A percentile compares a stretch with the other conserved stretches of the same genome.
These are phyloP conservation scores for Blastocystis sp. DNA, from an alignment of 352 stramenopile genomes.

Conservation along the genomic window DNA sequence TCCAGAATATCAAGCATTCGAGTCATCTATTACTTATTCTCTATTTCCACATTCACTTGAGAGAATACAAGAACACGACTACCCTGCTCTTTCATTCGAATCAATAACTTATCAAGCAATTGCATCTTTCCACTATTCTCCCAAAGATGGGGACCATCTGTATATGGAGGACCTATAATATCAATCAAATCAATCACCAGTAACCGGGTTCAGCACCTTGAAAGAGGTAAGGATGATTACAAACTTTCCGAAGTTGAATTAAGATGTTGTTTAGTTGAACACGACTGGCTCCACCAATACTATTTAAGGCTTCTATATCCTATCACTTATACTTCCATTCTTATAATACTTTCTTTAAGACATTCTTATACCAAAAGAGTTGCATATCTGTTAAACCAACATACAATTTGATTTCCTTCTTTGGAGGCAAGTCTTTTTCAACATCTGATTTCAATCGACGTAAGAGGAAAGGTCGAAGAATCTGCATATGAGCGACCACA, in stretches of 20 bases:
- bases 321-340: neutral
- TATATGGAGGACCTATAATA: slow-evolving; percentile 80
- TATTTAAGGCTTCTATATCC: slow-evolving; percentile 65
- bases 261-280: slow-evolving; percentile 77
- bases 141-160: slow-evolving; percentile 90
- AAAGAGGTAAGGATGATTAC: slow-evolving; percentile 99
- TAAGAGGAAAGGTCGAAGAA: slow-evolving; percentile 92
- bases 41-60: neutral
- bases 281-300: slow-evolving; percentile 67
- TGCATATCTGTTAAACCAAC: slow-evolving; percentile 93
- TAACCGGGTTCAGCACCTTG: slow-evolving; percentile 87
- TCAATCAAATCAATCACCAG: too few relatives aligned
- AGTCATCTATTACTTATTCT: slow-evolving; percentile 84
- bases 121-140: slow-evolving; percentile 95
- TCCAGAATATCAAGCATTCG: slow-evolving; percentile 97
- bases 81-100: slow-evolving; percentile 76
- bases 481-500: slow-evolving; percentile 77
- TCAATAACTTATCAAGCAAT: slow-evolving; percentile 85
- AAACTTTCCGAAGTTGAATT: slow-evolving; percentile 94
- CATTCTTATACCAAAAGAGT: slow-evolving; percentile 93
- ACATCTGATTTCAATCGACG: slow-evolving; percentile 94
- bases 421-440: slow-evolving; percentile 87
- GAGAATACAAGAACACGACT: slow-evolving; percentile 96
- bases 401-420: slow-evolving; percentile 96
- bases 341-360: slow-evolving; percentile 80